Conservation (phyloP, 352 stramenopile species). For the Phytophthora fragariaefolia region DNA sequence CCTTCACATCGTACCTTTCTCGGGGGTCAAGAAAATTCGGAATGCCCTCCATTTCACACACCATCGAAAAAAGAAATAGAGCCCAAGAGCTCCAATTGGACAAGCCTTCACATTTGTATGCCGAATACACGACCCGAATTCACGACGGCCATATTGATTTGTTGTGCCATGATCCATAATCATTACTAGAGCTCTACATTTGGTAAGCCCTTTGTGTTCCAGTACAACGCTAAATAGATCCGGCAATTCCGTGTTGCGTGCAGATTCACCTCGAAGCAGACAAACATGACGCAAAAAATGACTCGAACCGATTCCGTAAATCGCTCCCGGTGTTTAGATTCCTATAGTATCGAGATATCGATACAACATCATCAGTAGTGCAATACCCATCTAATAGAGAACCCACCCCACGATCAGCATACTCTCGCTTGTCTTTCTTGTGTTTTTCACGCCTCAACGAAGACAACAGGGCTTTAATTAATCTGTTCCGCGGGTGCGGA, state of each 20-base stretch:
- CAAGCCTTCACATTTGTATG: constrained; percentile 2
- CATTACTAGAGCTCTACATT: background rate
- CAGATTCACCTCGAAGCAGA: background rate
- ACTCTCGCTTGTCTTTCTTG: background rate
- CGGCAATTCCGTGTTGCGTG: background rate
- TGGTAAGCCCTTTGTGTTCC: background rate
- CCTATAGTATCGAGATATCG: background rate
- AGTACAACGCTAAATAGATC: background rate
- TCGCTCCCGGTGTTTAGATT: background rate
- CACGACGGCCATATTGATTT: background rate
- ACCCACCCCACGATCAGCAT: background rate
- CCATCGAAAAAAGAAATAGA: constrained; percentile 13
- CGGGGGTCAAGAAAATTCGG: background rate
- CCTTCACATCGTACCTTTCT: background rate
- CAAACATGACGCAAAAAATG: background rate
- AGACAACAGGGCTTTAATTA: background rate
- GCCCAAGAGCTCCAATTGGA: constrained; percentile 2
- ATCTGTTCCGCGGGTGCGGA: background rate
- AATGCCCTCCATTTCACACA: background rate
- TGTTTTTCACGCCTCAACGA: background rate
- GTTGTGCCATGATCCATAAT: background rate
- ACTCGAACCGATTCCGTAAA: background rate
- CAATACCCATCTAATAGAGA: background rate
- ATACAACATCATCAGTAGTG: background rate
- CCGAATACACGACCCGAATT: background rate